phyloP scores from a whole-genome alignment of 192 early-diverging fungal species.

The Entomortierella lignicola region DNA sequence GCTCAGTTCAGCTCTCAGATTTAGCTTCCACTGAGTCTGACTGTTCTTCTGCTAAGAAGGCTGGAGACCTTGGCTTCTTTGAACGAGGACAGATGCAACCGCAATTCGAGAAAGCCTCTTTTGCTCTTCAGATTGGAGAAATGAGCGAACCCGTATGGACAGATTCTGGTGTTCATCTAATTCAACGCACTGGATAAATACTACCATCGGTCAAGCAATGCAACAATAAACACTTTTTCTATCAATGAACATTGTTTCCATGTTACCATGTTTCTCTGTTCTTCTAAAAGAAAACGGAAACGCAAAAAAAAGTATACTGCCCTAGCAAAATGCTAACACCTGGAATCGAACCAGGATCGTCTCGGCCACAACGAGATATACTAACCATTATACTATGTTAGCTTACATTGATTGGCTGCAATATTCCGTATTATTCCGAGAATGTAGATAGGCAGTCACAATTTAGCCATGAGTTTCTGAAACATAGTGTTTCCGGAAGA shows the following conservation, averaged over 20 bases:
- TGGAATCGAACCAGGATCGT: constrained; percentile 50
- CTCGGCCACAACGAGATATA: constrained; percentile 50
- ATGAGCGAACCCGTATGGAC: constrained; percentile 84
- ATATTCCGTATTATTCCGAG: background rate
- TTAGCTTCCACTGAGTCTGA: constrained; percentile 87
- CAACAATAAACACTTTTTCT: background rate
- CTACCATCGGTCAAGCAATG: too few relatives aligned
- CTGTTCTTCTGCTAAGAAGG: constrained; percentile 89
- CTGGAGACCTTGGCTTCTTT: constrained; percentile 93
- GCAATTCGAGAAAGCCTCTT: constrained; percentile 90
- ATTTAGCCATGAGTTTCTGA: background rate
- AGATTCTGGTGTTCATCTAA: constrained; percentile 94
- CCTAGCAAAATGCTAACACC: constrained; percentile 32
- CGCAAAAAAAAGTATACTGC: too few relatives aligned
- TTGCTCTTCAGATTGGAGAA: constrained; percentile 86
- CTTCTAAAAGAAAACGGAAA: too few relatives aligned
- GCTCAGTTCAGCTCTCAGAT: constrained; percentile 70
- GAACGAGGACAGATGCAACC: constrained; percentile 91
- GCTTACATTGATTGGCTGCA: background rate
- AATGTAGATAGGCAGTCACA: background rate
- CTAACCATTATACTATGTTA: constrained; percentile 40
- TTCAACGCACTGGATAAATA: constrained; percentile 87
- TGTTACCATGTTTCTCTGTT: too few relatives aligned
- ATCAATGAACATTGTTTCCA: too few relatives aligned
- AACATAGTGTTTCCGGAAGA: background rate